Evolutionary conservation across 2,329 filamentous ascomycete genomes (phyloP).

Genomic region (Aureobasidium sp.): DNA sequence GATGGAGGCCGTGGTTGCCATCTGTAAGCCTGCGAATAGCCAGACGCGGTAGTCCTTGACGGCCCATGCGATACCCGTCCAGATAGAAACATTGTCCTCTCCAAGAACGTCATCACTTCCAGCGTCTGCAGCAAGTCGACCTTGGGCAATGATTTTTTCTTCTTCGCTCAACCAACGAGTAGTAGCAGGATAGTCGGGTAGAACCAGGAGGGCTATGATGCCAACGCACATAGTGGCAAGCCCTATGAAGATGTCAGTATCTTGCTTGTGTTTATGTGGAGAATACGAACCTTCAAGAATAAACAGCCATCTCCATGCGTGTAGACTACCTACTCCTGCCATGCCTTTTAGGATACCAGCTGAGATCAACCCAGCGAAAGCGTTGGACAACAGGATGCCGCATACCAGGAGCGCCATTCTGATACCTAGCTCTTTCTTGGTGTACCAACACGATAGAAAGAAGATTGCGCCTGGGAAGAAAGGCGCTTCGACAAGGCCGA

Average conservation of each 20-base stretch:
- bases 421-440: slow-evolving; percentile 40
- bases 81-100: neutral
- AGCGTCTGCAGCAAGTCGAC: slow-evolving; percentile 19
- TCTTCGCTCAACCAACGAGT: slow-evolving; percentile 29
- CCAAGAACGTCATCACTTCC: neutral
- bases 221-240: neutral
- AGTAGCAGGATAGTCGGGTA: slow-evolving; percentile 67
- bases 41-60: slow-evolving; percentile 26
- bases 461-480: slow-evolving; percentile 31
- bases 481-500: slow-evolving; percentile 59
- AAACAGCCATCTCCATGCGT: slow-evolving; percentile 50
- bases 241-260: too few relatives aligned
- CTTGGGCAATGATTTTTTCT: slow-evolving; percentile 22
- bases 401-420: slow-evolving; percentile 44
- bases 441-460: slow-evolving; percentile 42
- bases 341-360: slow-evolving; percentile 40
- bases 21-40: slow-evolving; percentile 22
- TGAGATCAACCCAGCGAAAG: slow-evolving; percentile 47
- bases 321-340: slow-evolving; percentile 43
- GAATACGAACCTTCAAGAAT: slow-evolving; percentile 34
- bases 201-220: neutral
- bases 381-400: slow-evolving; percentile 43
- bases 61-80: slow-evolving; percentile 21
- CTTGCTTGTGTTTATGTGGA: too few relatives aligned
- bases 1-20: slow-evolving; percentile 1